Conservation (phyloP, 176 grass and related monocot species). For the Oryza meridionalis region DNA sequence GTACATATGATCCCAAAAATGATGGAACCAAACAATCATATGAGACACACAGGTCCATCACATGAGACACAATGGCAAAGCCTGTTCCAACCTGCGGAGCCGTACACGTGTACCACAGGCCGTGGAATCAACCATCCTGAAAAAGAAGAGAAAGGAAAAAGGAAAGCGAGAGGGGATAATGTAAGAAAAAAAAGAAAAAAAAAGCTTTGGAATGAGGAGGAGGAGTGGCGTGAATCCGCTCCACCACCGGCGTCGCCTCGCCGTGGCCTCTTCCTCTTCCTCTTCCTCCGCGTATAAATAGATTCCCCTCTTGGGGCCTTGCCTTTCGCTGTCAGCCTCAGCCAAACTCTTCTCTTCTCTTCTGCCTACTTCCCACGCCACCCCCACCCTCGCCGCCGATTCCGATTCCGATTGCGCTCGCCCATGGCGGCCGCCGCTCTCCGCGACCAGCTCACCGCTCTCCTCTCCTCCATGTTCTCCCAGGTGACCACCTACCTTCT, state of each 20-base stretch:
- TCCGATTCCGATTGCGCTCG: background rate
- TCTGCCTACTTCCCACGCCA: constrained; percentile 21
- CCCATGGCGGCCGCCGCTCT: constrained; percentile 60
- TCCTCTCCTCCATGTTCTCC: constrained; percentile 60
- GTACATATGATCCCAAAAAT: too few relatives aligned
- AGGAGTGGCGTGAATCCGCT: too few relatives aligned
- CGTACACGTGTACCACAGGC: background rate
- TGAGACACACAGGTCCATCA: too few relatives aligned
- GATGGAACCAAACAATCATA: too few relatives aligned
- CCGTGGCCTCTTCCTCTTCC: background rate
- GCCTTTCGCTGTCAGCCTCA: background rate
- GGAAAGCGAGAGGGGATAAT: too few relatives aligned
- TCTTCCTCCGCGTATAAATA: constrained; percentile 19
- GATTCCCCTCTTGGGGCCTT: background rate
- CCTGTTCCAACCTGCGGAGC: background rate
- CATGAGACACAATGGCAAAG: too few relatives aligned
- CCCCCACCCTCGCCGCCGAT: background rate
- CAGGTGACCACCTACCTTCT: constrained; percentile 11
- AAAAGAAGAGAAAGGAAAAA: background rate
- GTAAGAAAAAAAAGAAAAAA: background rate
- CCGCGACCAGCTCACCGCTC: constrained; percentile 58
- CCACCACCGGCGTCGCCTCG: background rate
- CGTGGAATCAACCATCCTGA: background rate
- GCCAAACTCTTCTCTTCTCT: background rate
- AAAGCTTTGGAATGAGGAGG: too few relatives aligned